These are phyloP conservation scores for Adansonia gregorii DNA, from an alignment of 441 rosid genomes.

Conservation along the genomic window DNA sequence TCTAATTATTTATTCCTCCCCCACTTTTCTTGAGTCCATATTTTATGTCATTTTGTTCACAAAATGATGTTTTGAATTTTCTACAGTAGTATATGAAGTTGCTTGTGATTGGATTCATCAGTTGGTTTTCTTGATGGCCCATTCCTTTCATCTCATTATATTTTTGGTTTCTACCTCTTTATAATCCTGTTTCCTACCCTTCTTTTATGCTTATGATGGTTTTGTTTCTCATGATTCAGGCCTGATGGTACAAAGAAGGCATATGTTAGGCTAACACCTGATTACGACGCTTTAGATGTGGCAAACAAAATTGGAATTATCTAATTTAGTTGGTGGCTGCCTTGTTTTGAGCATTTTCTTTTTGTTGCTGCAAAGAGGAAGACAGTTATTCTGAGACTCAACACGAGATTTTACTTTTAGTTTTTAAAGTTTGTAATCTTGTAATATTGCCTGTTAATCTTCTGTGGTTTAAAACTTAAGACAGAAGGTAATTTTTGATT, in stretches of 20 bases:
- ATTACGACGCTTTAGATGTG: slow-evolving; percentile 85
- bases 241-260: slow-evolving; percentile 98
- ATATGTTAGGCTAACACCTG: slow-evolving; percentile 88
- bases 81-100: neutral
- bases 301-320: slow-evolving; percentile 97
- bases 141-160: neutral
- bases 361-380: slow-evolving; percentile 22
- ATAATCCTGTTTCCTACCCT: too few relatives aligned
- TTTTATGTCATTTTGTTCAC: too few relatives aligned
- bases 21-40: too few relatives aligned
- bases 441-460: slow-evolving; percentile 14
- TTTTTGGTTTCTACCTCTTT: too few relatives aligned
- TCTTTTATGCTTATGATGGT: neutral
- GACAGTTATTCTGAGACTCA: slow-evolving; percentile 32
- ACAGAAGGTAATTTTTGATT: neutral
- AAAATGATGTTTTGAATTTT: neutral
- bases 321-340: slow-evolving; percentile 31
- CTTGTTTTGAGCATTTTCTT: neutral
- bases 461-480: neutral
- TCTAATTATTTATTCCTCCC: too few relatives aligned
- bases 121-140: neutral
- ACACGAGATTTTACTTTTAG: slow-evolving; percentile 12
- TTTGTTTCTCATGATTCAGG: slow-evolving; percentile 46
- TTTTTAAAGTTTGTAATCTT: slow-evolving; percentile 24
- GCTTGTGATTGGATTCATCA: neutral